Conservation (phyloP, 495 filamentous ascomycete species). For the Aspergillus wentii region DNA sequence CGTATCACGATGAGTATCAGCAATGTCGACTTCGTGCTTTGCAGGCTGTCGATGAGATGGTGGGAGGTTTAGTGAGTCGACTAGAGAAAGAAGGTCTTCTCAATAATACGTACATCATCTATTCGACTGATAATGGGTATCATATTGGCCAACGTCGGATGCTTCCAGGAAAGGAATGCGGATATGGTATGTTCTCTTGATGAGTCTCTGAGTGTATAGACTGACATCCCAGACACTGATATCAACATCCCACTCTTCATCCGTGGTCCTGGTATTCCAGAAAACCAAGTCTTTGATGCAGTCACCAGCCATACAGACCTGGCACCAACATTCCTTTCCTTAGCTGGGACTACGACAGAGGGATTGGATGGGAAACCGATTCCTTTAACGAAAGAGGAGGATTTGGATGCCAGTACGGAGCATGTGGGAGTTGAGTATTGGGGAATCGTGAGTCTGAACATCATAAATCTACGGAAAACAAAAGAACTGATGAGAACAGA, state of each 20-base stretch:
- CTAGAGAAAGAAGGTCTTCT: slow-evolving; percentile 47
- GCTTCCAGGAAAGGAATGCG: slow-evolving; percentile 63
- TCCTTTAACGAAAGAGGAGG: slow-evolving; percentile 37
- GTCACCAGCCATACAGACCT: slow-evolving; percentile 58
- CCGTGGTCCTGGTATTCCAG: slow-evolving; percentile 50
- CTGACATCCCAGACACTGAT: slow-evolving; percentile 49
- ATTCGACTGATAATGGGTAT: slow-evolving; percentile 65
- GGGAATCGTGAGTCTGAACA: slow-evolving; percentile 43
- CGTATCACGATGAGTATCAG: slow-evolving; percentile 62
- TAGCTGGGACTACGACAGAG: slow-evolving; percentile 30
- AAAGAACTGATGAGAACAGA: slow-evolving; percentile 35
- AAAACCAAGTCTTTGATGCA: slow-evolving; percentile 35
- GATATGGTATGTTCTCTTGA: slow-evolving; percentile 63
- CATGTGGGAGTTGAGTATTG: slow-evolving; percentile 55
- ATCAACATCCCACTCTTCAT: slow-evolving; percentile 60
- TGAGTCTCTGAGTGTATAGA: slow-evolving; percentile 18
- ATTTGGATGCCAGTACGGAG: slow-evolving; percentile 49
- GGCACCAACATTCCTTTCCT: slow-evolving; percentile 52
- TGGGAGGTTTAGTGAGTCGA: slow-evolving; percentile 47
- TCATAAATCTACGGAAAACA: slow-evolving; percentile 10
- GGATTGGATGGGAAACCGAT: too few relatives aligned
- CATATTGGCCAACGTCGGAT: slow-evolving; percentile 65
- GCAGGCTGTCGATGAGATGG: slow-evolving; percentile 62
- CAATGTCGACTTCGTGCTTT: slow-evolving; percentile 54
- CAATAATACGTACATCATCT: slow-evolving; percentile 64